These are phyloP conservation scores for Clonostachys rhizophaga DNA, from an alignment of 2,329 filamentous ascomycete genomes.

Conservation along the genomic window DNA sequence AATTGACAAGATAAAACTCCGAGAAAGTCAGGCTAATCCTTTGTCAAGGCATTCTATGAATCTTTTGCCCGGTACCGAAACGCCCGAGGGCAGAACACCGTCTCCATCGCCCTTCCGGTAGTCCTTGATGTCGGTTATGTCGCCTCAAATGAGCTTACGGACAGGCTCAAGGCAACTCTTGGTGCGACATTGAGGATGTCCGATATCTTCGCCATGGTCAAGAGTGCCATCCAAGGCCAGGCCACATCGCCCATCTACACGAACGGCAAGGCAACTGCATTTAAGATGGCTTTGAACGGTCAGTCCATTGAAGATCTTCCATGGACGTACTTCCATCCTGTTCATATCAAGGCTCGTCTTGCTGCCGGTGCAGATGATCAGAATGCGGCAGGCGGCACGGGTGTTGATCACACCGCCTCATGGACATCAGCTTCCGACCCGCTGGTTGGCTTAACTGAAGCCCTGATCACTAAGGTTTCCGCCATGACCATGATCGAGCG, in stretches of 20 bases:
- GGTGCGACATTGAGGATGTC: constrained; percentile 42
- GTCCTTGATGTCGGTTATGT: constrained; percentile 46
- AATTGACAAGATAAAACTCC: no score
- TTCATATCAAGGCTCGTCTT: background rate
- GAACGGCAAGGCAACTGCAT: constrained; percentile 7
- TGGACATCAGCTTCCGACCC: background rate
- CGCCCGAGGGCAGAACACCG: constrained; percentile 31
- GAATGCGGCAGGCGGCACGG: constrained; percentile 46
- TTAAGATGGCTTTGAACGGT: constrained; percentile 37
- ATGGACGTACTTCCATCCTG: constrained; percentile 1
- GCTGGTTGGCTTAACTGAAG: constrained; percentile 27
- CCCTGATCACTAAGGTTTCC: constrained; percentile 3
- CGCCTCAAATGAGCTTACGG: constrained; percentile 33
- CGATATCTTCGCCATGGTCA: constrained; percentile 49
- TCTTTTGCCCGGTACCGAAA: constrained; percentile 28
- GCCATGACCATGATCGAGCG: constrained; percentile 7
- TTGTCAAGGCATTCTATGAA: constrained; percentile 22
- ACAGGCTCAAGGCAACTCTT: constrained; percentile 35
- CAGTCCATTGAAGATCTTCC: constrained; percentile 1
- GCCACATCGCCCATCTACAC: constrained; percentile 14
- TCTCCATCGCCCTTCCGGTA: constrained; percentile 46
- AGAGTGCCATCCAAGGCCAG: constrained; percentile 40
- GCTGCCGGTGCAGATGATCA: background rate
- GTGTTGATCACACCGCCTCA: constrained; percentile 23
- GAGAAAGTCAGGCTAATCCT: background rate